Evolutionary conservation across 139 green algal genomes (phyloP).

Genomic region (Raphidocelis subcapitata): DNA sequence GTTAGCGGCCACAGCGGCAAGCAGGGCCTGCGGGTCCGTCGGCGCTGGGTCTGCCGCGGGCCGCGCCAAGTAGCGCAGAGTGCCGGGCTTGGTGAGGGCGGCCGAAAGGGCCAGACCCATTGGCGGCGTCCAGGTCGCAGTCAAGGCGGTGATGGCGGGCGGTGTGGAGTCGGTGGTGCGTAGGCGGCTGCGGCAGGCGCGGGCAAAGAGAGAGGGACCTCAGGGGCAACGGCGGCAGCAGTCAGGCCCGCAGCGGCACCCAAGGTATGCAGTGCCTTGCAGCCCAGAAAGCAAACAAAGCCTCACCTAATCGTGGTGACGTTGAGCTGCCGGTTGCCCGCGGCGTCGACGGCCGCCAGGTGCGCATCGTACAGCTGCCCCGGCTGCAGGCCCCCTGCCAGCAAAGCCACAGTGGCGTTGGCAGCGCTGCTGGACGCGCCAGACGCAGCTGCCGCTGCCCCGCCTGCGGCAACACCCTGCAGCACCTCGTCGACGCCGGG

Average conservation of each 20-base stretch:
- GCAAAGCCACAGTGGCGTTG: not conserved
- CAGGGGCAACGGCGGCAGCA: not conserved
- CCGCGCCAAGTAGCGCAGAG: conserved; percentile 14
- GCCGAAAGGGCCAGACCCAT: conserved; percentile 22
- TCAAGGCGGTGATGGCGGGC: conserved; percentile 14
- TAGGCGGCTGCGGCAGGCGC: conserved; percentile 20
- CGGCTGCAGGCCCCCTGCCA: not conserved
- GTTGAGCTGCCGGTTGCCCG: conserved; percentile 19
- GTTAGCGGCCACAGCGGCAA: not conserved
- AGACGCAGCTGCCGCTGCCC: not conserved
- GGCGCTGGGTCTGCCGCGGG: conserved; percentile 2
- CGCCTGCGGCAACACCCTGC: not conserved
- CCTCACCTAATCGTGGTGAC: conserved; percentile 27
- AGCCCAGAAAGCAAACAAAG: not conserved
- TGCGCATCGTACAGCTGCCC: conserved; percentile 30
- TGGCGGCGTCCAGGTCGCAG: conserved; percentile 4
- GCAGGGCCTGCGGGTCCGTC: conserved; percentile 21
- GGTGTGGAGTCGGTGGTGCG: conserved; percentile 29
- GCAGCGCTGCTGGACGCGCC: not conserved
- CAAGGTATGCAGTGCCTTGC: not conserved
- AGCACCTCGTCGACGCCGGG: conserved; percentile 9
- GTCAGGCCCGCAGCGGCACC: not conserved
- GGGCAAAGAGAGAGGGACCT: not conserved
- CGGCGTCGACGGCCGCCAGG: conserved; percentile 11
- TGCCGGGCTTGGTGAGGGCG: conserved; percentile 26